These are phyloP conservation scores for Stagonosporopsis chrysanthemi DNA, from an alignment of 2,329 filamentous ascomycete genomes.

Conservation along the genomic window DNA sequence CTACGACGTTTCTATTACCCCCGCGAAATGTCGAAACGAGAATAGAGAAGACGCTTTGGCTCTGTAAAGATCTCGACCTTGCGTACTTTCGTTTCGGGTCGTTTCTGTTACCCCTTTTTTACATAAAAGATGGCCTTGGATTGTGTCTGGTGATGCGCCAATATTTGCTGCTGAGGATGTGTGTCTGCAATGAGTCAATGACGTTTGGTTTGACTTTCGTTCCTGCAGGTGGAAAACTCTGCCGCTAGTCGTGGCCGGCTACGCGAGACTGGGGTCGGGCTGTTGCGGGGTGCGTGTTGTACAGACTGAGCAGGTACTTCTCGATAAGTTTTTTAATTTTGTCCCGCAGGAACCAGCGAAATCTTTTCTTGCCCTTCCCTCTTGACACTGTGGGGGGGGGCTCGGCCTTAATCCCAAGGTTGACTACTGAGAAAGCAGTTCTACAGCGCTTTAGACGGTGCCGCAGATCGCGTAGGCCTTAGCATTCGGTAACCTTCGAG, in stretches of 20 bases:
- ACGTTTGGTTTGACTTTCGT: slow-evolving; percentile 24
- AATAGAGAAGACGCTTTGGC: slow-evolving; percentile 29
- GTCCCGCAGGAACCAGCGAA: background rate
- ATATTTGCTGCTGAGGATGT: slow-evolving; percentile 20
- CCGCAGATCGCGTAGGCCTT: slow-evolving; percentile 20
- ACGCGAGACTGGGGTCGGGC: slow-evolving; percentile 15
- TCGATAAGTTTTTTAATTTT: background rate
- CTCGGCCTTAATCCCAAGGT: background rate
- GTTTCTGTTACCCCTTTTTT: slow-evolving; percentile 44
- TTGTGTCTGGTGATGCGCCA: slow-evolving; percentile 33
- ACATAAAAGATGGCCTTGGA: slow-evolving; percentile 30
- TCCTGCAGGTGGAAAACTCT: slow-evolving; percentile 27
- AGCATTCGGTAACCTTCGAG: slow-evolving; percentile 47
- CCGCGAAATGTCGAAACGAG: slow-evolving; percentile 21
- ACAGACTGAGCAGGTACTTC: background rate
- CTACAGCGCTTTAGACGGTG: slow-evolving; percentile 1
- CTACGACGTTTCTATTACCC: slow-evolving; percentile 31
- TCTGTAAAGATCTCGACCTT: slow-evolving; percentile 24
- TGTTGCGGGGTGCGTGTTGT: slow-evolving; percentile 7
- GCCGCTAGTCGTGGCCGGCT: slow-evolving; percentile 23
- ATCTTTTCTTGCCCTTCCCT: background rate
- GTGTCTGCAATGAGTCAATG: slow-evolving; percentile 30
- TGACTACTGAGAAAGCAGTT: background rate
- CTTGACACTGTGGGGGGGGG: background rate
- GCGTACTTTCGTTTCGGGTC: slow-evolving; percentile 20